Percentiles rank a stretch among this genome's conserved stretches.
Conservation (phyloP, 148 eudicot genomes). For the Salicornia ramosissima region DNA sequence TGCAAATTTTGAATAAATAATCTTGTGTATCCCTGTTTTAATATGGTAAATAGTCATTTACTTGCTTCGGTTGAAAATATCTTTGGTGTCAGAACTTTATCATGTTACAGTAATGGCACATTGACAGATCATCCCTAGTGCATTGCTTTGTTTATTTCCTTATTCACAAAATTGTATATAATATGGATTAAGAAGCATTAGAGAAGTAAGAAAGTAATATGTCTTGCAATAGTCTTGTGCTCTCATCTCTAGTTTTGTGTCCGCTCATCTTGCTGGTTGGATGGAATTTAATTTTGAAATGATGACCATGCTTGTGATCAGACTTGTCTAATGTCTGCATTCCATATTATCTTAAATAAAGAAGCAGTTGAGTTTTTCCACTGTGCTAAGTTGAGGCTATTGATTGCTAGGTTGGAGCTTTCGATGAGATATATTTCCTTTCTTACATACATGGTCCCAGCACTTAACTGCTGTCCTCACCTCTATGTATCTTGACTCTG, state of each 20-base stretch:
- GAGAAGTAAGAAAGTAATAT: too few relatives aligned
- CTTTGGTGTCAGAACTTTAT: neutral
- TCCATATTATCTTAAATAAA: neutral
- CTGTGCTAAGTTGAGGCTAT: neutral
- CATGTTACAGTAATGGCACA: neutral
- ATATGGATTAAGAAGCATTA: too few relatives aligned
- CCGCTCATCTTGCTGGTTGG: too few relatives aligned
- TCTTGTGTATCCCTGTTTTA: neutral
- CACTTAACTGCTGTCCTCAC: neutral
- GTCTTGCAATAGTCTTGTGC: too few relatives aligned
- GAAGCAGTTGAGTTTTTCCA: too few relatives aligned
- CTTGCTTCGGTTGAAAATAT: neutral
- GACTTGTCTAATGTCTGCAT: neutral
- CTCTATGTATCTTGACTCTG: neutral
- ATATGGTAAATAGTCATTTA: neutral
- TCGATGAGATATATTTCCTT: neutral
- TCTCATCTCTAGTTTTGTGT: too few relatives aligned
- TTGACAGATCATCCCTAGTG: neutral
- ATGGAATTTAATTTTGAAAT: too few relatives aligned
- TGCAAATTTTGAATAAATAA: neutral
- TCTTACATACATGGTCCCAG: too few relatives aligned
- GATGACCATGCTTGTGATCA: too few relatives aligned
- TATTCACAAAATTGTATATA: neutral
- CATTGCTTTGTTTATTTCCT: neutral
- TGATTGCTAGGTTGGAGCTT: neutral